Evolutionary conservation across 371 early-diverging fungal genomes (phyloP).

Genomic region (Mucor ambiguus): DNA sequence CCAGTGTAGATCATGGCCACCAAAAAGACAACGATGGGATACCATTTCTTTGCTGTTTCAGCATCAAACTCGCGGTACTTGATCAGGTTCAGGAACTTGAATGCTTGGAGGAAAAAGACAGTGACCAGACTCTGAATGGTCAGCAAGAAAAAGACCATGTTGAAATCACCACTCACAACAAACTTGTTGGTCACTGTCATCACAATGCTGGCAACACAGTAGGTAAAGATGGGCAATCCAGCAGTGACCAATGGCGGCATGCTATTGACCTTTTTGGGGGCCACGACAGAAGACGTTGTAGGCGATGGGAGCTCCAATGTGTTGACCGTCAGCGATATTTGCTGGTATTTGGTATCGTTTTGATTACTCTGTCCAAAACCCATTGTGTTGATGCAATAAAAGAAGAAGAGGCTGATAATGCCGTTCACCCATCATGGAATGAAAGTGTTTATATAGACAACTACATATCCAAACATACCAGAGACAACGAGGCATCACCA

Average conservation of each 20-base stretch:
- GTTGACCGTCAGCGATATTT: constrained; percentile 15
- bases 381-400: neutral
- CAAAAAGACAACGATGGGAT: constrained; percentile 84
- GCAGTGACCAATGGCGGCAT: constrained; percentile 28
- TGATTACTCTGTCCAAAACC: constrained; percentile 12
- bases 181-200: constrained; percentile 98
- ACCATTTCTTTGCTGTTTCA: constrained; percentile 80
- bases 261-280: constrained; percentile 18
- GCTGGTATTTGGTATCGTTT: constrained; percentile 1
- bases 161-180: constrained; percentile 86
- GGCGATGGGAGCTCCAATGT: constrained; percentile 17
- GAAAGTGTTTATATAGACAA: neutral
- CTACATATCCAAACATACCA: constrained; percentile 18
- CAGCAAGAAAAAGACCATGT: constrained; percentile 91
- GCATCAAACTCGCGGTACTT: constrained; percentile 65
- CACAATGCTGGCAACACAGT: constrained; percentile 89
- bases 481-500: constrained; percentile 1
- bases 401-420: neutral
- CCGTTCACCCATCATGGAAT: neutral
- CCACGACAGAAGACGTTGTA: constrained; percentile 11
- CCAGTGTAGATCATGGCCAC: constrained; percentile 99
- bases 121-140: constrained; percentile 65
- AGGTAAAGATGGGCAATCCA: constrained; percentile 73
- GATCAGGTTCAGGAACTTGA: constrained; percentile 68
- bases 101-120: constrained; percentile 40